A percentile compares a stretch with the other conserved stretches of the same genome.
Evolutionary conservation across 78 protist genomes (phyloP).

Genomic region (Dictyostelium firmibasis): DNA sequence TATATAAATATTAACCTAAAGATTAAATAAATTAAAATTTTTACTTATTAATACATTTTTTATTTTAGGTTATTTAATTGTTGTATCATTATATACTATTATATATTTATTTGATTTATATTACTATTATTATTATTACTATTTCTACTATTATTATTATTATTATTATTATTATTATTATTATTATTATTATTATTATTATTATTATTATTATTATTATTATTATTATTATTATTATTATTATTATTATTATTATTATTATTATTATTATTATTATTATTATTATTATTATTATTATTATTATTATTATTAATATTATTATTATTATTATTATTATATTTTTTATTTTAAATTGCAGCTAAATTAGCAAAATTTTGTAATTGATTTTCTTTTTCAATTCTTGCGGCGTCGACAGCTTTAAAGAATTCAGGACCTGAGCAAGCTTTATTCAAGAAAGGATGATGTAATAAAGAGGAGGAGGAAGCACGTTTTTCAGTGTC

Average conservation of each 20-base stretch:
- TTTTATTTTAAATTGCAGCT: background rate
- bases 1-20: too few relatives aligned
- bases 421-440: constrained; percentile 63
- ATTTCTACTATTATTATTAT: too few relatives aligned
- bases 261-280: background rate
- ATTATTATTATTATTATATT: background rate
- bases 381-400: constrained; percentile 51
- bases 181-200: too few relatives aligned
- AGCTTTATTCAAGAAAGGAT: constrained; percentile 69
- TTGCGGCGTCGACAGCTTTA: constrained; percentile 70
- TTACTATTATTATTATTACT: too few relatives aligned
- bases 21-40: too few relatives aligned
- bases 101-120: background rate
- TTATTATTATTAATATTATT: background rate
- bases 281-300: background rate
- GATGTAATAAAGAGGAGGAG: constrained; percentile 33
- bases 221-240: too few relatives aligned
- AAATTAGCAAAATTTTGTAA: constrained; percentile 31
- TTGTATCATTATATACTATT: background rate
- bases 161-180: too few relatives aligned
- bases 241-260: too few relatives aligned
- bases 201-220: too few relatives aligned
- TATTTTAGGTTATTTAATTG: background rate
- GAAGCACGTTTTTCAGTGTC: constrained; percentile 82
- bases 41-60: background rate